Percentiles rank a stretch among this genome's conserved stretches.
phyloP scores from a whole-genome alignment of 352 stramenopile genomes.

The Pythium chondricola region DNA sequence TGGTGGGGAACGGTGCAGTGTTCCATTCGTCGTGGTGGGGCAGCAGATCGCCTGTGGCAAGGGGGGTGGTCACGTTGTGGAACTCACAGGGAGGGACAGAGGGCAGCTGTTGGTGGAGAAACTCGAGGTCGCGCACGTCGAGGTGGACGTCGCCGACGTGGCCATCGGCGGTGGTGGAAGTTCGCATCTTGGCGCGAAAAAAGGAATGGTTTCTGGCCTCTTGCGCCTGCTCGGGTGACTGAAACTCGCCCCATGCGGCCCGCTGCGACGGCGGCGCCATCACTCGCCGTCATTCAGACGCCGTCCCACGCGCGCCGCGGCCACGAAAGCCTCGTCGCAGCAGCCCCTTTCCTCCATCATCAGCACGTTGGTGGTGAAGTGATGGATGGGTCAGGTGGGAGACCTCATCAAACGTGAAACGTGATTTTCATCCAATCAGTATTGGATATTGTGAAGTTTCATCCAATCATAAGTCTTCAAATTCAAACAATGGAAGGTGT shows the following conservation, averaged over 20 bases:
- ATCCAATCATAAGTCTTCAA: neutral
- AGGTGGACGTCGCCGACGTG: neutral
- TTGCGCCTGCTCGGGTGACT: constrained; percentile 5
- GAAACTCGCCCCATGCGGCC: constrained; percentile 12
- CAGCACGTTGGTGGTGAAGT: too few species aligned
- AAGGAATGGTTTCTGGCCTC: constrained; percentile 6
- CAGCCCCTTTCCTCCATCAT: too few species aligned
- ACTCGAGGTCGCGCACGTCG: constrained; percentile 13
- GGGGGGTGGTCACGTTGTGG: neutral
- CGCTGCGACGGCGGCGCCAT: constrained; percentile 10
- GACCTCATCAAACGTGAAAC: too few species aligned
- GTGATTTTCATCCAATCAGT: constrained; percentile 14
- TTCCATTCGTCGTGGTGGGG: constrained; percentile 11
- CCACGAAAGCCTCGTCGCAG: constrained; percentile 10
- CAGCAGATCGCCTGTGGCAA: neutral
- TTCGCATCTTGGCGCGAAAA: neutral
- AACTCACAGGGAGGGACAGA: constrained; percentile 1
- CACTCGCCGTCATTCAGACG: constrained; percentile 13
- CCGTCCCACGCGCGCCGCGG: neutral
- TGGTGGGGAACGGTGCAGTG: too few species aligned
- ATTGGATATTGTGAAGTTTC: neutral
- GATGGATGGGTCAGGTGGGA: too few species aligned
- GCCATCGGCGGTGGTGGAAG: neutral
- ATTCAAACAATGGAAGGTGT: constrained; percentile 16
- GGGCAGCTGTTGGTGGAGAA: constrained; percentile 15